Percentiles rank a stretch among this genome's conserved stretches.
These are phyloP conservation scores for Penicillium olsonii DNA, from an alignment of 2,329 filamentous ascomycete genomes.

Conservation along the genomic window DNA sequence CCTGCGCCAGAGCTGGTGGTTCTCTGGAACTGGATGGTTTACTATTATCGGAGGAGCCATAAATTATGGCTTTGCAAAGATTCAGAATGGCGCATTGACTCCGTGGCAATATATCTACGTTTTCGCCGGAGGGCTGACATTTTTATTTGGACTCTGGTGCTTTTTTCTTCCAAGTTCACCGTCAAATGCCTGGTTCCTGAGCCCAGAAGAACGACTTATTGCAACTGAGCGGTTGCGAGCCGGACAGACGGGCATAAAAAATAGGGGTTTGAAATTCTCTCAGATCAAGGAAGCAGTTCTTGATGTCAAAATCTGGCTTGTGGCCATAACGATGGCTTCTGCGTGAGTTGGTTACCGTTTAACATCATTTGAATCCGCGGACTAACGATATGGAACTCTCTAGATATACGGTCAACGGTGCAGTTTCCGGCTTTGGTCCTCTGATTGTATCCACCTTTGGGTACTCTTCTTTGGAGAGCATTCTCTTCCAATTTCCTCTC, in stretches of 20 bases:
- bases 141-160: not conserved
- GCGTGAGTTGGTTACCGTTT: slow-evolving; percentile 40
- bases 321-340: slow-evolving; percentile 65
- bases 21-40: slow-evolving; percentile 53
- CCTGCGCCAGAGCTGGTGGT: slow-evolving; percentile 65
- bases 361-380: no score
- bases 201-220: slow-evolving; percentile 59
- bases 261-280: slow-evolving; percentile 56
- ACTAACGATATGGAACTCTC: no score
- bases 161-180: slow-evolving; percentile 56
- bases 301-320: slow-evolving; percentile 63
- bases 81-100: slow-evolving; percentile 37
- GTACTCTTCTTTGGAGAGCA: slow-evolving; percentile 60
- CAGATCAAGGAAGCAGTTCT: slow-evolving; percentile 59
- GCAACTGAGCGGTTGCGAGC: slow-evolving; percentile 61
- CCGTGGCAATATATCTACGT: not conserved
- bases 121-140: not conserved
- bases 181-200: slow-evolving; percentile 66
- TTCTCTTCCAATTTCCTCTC: slow-evolving; percentile 71
- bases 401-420: slow-evolving; percentile 66
- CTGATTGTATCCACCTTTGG: slow-evolving; percentile 70
- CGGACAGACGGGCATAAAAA: slow-evolving; percentile 62
- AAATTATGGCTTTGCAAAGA: slow-evolving; percentile 66
- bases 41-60: slow-evolving; percentile 62
- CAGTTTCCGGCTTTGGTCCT: slow-evolving; percentile 66